Evolutionary conservation across 768 basidiomycete species (phyloP), one percentile per base, ranked within the genome.

Genomic region (Serendipita vermifera): DNA sequence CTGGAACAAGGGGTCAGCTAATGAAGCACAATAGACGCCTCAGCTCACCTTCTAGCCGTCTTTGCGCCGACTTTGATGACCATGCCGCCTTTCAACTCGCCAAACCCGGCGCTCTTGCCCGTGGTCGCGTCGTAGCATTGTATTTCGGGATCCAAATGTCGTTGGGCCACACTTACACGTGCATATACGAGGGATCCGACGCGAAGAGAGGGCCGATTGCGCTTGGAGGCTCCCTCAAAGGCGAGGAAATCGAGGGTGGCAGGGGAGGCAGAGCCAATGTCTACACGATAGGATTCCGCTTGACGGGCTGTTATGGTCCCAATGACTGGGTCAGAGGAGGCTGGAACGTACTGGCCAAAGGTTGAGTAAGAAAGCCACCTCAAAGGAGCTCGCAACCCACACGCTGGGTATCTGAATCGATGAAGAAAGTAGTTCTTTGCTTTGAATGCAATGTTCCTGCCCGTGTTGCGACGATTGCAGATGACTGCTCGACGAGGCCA

Each of bases 61-160:
- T 82, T 81, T 40, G 97, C 70, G 63, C 89, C 90, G 63, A 87
- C 87, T 33, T 78, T 75, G 6, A 86, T 74, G 59, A 96, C 65
- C 63, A 94, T 86, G 1, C 94, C 94, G 5, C 83, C 87, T 61
- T 87, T 91, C 33, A 99, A 75, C 62, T 93, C 92, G 1, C 96
- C 96, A 62, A 87, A 97, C 0, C 91, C 94, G 58, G 89, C 88
- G 1, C 91, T 73, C 69, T 96, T 98, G 60, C 81, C 83, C 24
- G 88, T 90, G 62, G 91, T 85, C 1, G 90, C 87, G 64, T 97
- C 89, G 63, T 96, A 89, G 67, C 96, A 99, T 65, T 96, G 91
- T 6, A 99, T 72, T 65, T 99, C 96, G 1, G 96, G 93, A 55
- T 99, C 96, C 87, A 97, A 93, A 67, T 98, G 93, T 64, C 91